Evolutionary conservation across 495 filamentous ascomycete species (phyloP), one percentile per base, ranked within the genome.

Genomic region (Neurospora tetraspora): DNA sequence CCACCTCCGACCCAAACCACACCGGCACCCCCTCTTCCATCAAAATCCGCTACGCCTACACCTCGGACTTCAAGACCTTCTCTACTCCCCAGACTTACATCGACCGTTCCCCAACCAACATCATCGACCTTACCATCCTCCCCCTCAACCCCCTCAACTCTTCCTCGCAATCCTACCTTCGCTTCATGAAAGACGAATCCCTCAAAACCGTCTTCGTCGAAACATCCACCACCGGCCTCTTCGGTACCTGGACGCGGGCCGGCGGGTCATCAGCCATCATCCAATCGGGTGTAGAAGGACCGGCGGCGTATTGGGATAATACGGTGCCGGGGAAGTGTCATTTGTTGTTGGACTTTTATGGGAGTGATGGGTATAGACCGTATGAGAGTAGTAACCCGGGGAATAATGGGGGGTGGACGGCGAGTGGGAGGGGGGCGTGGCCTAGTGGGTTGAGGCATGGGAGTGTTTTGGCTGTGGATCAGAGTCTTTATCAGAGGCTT

Each of bases 171-270:
- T 79, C 73, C 69, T 86, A 84, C 65, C 74, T 85, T 31, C 80
- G 85, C 16, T 88, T 87, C 74, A 83, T 87, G 81, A 88, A 87
- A 71, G 84, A 88, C 78, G 86, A 88, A 72, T 79, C 83, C 2
- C 78, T 77, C 8, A 87, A 85, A 71, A 85, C 81, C 5, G 86
- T 87, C 37, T 88, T 86, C 74, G 77, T 80, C 61, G 85, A 88
- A 71, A 80, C 81, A 23, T 83, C 82, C 8, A 76, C 81, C 0
- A 82, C 75, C 0, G 86, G 86, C 2, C 77, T 88, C 2, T 87
- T 87, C 72, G 85, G 86, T 1, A 83, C 77, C n/a, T 87, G 86
- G 85, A 85, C 83, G 0, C 75, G 86, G 1, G 81, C 83, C 2
- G 86, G 83, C 2, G 85, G 85, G 1, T 74, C 74, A 5, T 70